phyloP scores from a whole-genome alignment of 2,329 filamentous ascomycete species.

The Aphanocladium album region DNA sequence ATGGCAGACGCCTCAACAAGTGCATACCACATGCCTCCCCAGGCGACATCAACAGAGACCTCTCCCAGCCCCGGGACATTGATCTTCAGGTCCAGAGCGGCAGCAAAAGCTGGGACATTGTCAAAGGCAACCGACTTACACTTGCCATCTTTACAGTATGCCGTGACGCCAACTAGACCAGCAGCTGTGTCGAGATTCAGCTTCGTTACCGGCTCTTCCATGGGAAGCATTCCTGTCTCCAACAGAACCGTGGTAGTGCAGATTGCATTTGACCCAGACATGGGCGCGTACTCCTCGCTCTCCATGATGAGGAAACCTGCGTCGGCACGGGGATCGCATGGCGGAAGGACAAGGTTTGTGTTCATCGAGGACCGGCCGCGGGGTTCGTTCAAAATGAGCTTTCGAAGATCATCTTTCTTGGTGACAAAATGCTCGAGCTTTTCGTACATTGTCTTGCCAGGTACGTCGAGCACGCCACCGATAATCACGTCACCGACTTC shows the following conservation, averaged over 20 bases:
- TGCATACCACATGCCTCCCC: conserved; percentile 42
- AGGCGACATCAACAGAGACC: conserved; percentile 39
- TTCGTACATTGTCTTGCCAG: conserved; percentile 42
- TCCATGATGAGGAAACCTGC: conserved; percentile 44
- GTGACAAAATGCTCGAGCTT: conserved; percentile 39
- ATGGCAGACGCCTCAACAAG: conserved; percentile 35
- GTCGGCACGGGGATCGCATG: conserved; percentile 39
- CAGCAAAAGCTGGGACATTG: conserved; percentile 40
- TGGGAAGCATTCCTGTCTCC: conserved; percentile 42
- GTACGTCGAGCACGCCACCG: conserved; percentile 40
- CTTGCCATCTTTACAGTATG: conserved; percentile 37
- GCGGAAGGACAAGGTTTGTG: conserved; percentile 36
- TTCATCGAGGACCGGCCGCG: conserved; percentile 37
- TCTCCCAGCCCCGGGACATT: conserved; percentile 36
- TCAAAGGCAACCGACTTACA: conserved; percentile 40
- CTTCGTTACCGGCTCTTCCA: conserved; percentile 38
- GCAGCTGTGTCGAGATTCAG: conserved; percentile 40
- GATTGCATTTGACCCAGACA: conserved; percentile 41
- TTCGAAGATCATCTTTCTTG: conserved; percentile 35
- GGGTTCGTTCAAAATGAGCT: conserved; percentile 41
- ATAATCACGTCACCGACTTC: conserved; percentile 45
- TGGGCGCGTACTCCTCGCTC: conserved; percentile 35
- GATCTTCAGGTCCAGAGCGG: conserved; percentile 33
- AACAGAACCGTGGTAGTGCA: conserved; percentile 39
- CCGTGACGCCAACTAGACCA: conserved; percentile 35